Base-by-base conservation (phyloP, 2,329 filamentous ascomycete species). In the Xylaria sp. region DNA sequence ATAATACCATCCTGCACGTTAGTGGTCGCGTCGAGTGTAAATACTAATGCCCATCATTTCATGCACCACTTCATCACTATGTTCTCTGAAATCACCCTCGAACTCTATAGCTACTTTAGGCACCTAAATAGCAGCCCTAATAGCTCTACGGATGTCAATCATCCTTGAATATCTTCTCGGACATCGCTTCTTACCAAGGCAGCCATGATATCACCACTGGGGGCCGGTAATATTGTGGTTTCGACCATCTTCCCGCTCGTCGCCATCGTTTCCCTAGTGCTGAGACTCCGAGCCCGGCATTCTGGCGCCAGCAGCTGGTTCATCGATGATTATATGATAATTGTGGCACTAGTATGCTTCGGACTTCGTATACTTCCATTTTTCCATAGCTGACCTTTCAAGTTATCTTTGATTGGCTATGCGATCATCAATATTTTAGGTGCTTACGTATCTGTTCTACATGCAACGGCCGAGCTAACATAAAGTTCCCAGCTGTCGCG, bases 301-400 rank as follows among this genome's bases (percentile, higher is more conserved):
- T 8, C 37, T 11, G 10, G 10, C 23, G n/a, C 15, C 4, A 4
- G 7, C n/a, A 31, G 37, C 15, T 53, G 49, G 49, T 41, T 41
- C 25, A 37, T 53, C 10, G 49, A 53, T 31, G 49, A 53, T 31
- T 53, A 53, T 53, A 53, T 53, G 37, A 41, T 53, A 8, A 40
- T 41, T 31, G 15, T 31, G 7, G 49, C 49, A 21, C 25, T 53
- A 4, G 49, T 53, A 31, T 6, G 49, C n/a, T 19, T 19, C 10
- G 9, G 21, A 38, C 2, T 13, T 31, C 5, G 21, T n/a, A 41
- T 10, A n/a, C 4, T 41, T 40, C 21, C 15, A 2, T 15, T 8
- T 31, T n/a, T 40, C 31, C n/a, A 15, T 4, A 31, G 7, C 49
- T 53, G 15, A 53, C 35, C 15, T 53, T n/a, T 8, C 25, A 9